Conservation (phyloP, 805 yeast genomes). For the Wickerhamiella cacticola region DNA sequence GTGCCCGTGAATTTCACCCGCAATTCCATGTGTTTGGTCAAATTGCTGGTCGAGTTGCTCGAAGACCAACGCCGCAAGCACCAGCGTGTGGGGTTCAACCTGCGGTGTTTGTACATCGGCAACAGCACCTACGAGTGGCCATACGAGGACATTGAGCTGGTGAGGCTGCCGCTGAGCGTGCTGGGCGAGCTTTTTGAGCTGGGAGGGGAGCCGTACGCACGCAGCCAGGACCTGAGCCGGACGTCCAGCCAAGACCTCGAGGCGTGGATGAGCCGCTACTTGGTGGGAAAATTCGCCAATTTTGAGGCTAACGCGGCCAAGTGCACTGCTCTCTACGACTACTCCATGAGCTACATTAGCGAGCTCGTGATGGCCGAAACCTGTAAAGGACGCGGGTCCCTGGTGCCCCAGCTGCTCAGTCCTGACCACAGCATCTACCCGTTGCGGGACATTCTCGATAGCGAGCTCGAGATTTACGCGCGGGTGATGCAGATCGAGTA, state of each 20-base stretch:
- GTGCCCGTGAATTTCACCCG: constrained; percentile 56
- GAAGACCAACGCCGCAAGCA: constrained; percentile 51
- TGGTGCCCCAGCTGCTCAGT: constrained; percentile 35
- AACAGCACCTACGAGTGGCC: constrained; percentile 19
- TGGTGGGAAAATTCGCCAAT: constrained; percentile 38
- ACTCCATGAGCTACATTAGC: constrained; percentile 73
- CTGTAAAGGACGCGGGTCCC: constrained; percentile 76
- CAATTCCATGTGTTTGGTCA: constrained; percentile 57
- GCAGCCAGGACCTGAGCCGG: constrained; percentile 32
- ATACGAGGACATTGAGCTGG: constrained; percentile 19
- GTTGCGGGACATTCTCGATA: constrained; percentile 56
- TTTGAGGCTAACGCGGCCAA: constrained; percentile 30
- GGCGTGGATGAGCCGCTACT: constrained; percentile 36
- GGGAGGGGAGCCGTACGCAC: constrained; percentile 17
- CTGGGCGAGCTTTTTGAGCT: constrained; percentile 13
- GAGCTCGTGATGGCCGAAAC: constrained; percentile 67
- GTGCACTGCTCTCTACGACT: constrained; percentile 58
- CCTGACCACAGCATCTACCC: constrained; percentile 38
- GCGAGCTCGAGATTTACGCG: constrained; percentile 52
- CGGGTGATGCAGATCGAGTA: constrained; percentile 33
- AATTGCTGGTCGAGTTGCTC: constrained; percentile 48
- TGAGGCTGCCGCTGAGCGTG: constrained; percentile 25
- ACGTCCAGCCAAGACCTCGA: constrained; percentile 57
- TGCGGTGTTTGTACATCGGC: constrained; percentile 42
- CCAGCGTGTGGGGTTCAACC: constrained; percentile 56